phyloP scores from a whole-genome alignment of 2,329 filamentous ascomycete genomes.

The Pleomassaria siparia region DNA sequence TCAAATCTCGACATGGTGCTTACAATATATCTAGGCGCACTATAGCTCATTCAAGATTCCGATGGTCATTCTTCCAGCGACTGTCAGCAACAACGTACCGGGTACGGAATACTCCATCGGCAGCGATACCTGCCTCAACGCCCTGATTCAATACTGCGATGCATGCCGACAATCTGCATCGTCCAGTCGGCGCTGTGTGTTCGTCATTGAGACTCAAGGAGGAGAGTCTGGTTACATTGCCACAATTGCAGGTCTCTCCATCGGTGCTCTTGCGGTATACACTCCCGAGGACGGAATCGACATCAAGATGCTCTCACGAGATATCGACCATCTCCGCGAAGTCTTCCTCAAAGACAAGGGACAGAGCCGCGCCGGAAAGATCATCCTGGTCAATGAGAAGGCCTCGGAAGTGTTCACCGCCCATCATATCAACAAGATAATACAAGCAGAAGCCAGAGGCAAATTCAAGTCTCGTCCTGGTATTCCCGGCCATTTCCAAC shows the following conservation, averaged over 20 bases:
- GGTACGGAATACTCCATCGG: slow-evolving; percentile 97
- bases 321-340: slow-evolving; percentile 85
- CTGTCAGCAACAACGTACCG: slow-evolving; percentile 97
- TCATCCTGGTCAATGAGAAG: slow-evolving; percentile 96
- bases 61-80: slow-evolving; percentile 87
- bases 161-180: slow-evolving; percentile 97
- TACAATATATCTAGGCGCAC: slow-evolving; percentile 54
- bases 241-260: slow-evolving; percentile 75
- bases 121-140: slow-evolving; percentile 95
- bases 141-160: slow-evolving; percentile 92
- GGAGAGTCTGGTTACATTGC: slow-evolving; percentile 93
- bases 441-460: slow-evolving; percentile 89
- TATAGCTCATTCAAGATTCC: slow-evolving; percentile 90
- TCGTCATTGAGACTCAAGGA: slow-evolving; percentile 97
- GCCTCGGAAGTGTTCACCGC: slow-evolving; percentile 87
- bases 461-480: slow-evolving; percentile 91
- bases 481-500: slow-evolving; percentile 69
- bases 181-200: slow-evolving; percentile 87
- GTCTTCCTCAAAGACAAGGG: slow-evolving; percentile 85
- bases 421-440: slow-evolving; percentile 92
- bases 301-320: slow-evolving; percentile 86
- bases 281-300: slow-evolving; percentile 95
- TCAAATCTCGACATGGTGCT: neutral
- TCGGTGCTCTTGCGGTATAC: slow-evolving; percentile 91
- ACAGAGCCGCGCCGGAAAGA: slow-evolving; percentile 83